Percentiles rank a stretch among this genome's conserved stretches.
phyloP scores from a whole-genome alignment of 2,329 filamentous ascomycete genomes.

The Westerdykella aurantiaca region DNA sequence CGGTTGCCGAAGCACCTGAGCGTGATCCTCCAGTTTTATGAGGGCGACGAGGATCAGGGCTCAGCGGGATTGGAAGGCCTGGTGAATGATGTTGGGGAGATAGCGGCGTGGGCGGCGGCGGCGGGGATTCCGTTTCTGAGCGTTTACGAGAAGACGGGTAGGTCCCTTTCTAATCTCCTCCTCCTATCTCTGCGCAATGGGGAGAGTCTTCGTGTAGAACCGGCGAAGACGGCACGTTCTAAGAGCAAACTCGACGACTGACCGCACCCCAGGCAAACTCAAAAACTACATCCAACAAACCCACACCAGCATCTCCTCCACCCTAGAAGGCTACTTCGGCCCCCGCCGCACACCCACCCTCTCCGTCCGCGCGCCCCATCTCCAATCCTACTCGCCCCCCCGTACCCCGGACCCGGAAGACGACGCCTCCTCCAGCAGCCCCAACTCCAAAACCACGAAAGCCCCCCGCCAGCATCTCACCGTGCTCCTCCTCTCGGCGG shows the following conservation, averaged over 20 bases:
- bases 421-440: conserved; percentile 28
- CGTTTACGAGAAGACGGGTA: conserved; percentile 88
- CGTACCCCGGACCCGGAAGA: conserved; percentile 36
- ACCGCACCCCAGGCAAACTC: conserved; percentile 59
- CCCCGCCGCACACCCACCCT: conserved; percentile 60
- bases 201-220: background rate
- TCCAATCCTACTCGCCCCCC: conserved; percentile 52
- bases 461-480: conserved; percentile 43
- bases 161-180: conserved; percentile 15
- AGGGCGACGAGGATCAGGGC: conserved; percentile 54
- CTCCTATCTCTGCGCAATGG: background rate
- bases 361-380: conserved; percentile 65
- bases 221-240: background rate
- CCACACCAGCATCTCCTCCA: conserved; percentile 71
- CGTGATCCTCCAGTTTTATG: conserved; percentile 71
- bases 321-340: conserved; percentile 84
- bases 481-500: conserved; percentile 75
- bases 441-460: conserved; percentile 3
- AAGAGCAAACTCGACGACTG: conserved; percentile 1
- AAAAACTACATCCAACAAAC: conserved; percentile 86
- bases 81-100: conserved; percentile 84
- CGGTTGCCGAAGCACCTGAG: conserved; percentile 81
- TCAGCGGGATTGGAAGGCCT: conserved; percentile 73
- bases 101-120: conserved; percentile 88
- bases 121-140: conserved; percentile 83